Evolutionary conservation across 257 asterid genomes (phyloP), one percentile per base, ranked within the genome.

Genomic region (Primulina eburnea): DNA sequence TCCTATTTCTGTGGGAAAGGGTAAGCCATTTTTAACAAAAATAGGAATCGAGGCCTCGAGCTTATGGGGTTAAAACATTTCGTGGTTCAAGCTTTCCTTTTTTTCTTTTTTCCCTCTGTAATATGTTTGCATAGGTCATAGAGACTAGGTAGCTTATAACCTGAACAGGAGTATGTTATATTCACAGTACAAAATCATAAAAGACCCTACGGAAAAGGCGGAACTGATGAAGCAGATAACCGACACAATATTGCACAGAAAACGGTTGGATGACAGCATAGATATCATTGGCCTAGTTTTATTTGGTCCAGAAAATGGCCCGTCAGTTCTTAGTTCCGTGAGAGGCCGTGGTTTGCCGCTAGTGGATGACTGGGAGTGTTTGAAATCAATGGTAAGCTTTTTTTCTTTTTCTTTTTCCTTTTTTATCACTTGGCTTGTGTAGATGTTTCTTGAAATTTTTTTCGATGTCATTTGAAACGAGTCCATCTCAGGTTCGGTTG

Each of bases 301-400:
- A 60, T 93, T 93, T 8, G 95, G 99, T 7, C 87, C 88, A 0
- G 82, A 63, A n/a, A 79, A 75, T 59, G 84, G 88, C 5, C 70
- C 85, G 2, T 67, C 86, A 6, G 29, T 76, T 33, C 89, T 90
- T 7, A 79, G 73, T 37, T 68, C 79, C 3, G 73, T 74, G n/a
- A 77, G 97, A 57, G 76, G 43, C 4, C 74, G 8, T 0, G 89
- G 95, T 4, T 68, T 71, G 40, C 96, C 99, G 29, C 78, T 93
- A 1, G 96, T 80, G 0, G 96, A 93, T 64, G 97, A 93, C 64
- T 93, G 97, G 97, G 90, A 85, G 12, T 90, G 97, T 71, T 75
- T 93, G 60, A 93, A 93, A 76, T 83, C 95, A 60, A 82, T 73
- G 90, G 98, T 91, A 38, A 68, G 78, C 63, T 58, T 4, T 2